Base-by-base conservation (phyloP, 1,284 basidiomycete genomes). In the Pseudozyma sp. region DNA sequence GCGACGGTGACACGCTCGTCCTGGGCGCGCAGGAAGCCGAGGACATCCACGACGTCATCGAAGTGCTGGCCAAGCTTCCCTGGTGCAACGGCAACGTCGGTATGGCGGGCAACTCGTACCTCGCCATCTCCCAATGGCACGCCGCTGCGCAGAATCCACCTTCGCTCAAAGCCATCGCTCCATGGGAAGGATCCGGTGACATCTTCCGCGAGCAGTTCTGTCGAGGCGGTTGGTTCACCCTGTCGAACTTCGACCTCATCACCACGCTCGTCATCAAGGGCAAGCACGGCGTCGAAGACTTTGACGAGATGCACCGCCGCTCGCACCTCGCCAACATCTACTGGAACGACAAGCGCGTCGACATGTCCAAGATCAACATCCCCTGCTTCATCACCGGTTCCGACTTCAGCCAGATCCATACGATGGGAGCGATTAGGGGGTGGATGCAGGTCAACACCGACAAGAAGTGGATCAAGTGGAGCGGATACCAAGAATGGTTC, bases 91-190 rank as follows among this genome's bases (percentile, higher is more conserved):
- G 76, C 49, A 56, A 77, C 61, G 65, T 54, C 17, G 60, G 58
- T 13, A 72, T 75, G 68, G 57, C 59, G 3, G 79, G 79, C n/a
- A 75, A 75, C 62, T 75, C 68, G 34, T 72, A 74, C 63, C 68
- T 81, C 52, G 76, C 73, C 54, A 77, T 81, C 53, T 61, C 62
- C 9, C 75, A 79, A 47, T 67, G 67, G 59, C 66, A 74, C 58
- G 74, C 77, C 39, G 76, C 78, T 11, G 75, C 78, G 1, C 51
- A 68, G 43, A 66, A 76, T 35, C 79, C 77, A 10, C 78, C 79
- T 7, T 70, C 69, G 17, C 66, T 81, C 56, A 81, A 81, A 53
- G 75, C 75, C 30, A 78, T 81, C 39, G 78, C 78, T 2, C 79
- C 78, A 2, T 79, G 78, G 76, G 78, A 81, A 35, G 78, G 75